These are phyloP conservation scores for Aspergillus baeticus DNA, from an alignment of 495 filamentous ascomycete genomes.

Conservation along the genomic window DNA sequence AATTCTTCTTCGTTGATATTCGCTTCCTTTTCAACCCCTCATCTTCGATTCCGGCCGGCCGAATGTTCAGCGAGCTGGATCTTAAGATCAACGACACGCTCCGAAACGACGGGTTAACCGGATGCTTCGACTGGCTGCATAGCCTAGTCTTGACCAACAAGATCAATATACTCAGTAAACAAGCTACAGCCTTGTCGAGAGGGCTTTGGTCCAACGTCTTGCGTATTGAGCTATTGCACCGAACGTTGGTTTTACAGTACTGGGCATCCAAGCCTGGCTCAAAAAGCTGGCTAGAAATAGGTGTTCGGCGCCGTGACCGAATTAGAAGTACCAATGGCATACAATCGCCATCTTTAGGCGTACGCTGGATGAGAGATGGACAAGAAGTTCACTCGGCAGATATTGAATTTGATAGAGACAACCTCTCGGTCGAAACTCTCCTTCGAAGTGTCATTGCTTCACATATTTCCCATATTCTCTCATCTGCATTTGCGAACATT, in stretches of 20 bases:
- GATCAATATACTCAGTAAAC: conserved; percentile 71
- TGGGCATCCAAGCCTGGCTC: conserved; percentile 67
- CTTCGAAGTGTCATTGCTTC: conserved; percentile 71
- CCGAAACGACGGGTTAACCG: conserved; percentile 60
- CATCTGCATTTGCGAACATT: conserved; percentile 57
- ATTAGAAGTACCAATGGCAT: conserved; percentile 21
- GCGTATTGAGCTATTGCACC: conserved; percentile 70
- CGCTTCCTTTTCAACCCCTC: conserved; percentile 77
- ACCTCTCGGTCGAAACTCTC: conserved; percentile 69
- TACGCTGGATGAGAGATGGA: conserved; percentile 84
- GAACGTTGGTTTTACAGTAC: conserved; percentile 84
- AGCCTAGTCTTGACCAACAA: conserved; percentile 85
- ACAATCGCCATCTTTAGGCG: conserved; percentile 45
- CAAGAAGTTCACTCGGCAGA: conserved; percentile 65
- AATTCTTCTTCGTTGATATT: conserved; percentile 92
- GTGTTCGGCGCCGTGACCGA: conserved; percentile 62
- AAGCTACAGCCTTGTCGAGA: conserved; percentile 65
- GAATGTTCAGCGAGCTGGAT: conserved; percentile 64
- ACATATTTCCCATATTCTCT: conserved; percentile 68
- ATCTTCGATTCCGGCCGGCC: conserved; percentile 54
- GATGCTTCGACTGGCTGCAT: conserved; percentile 82
- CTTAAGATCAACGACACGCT: conserved; percentile 66
- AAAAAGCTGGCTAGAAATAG: conserved; percentile 91
- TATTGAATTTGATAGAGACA: conserved; percentile 62
- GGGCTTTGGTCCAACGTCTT: conserved; percentile 74